Base-by-base conservation (phyloP, 139 green algal genomes). In the Zygnema cylindricum region DNA sequence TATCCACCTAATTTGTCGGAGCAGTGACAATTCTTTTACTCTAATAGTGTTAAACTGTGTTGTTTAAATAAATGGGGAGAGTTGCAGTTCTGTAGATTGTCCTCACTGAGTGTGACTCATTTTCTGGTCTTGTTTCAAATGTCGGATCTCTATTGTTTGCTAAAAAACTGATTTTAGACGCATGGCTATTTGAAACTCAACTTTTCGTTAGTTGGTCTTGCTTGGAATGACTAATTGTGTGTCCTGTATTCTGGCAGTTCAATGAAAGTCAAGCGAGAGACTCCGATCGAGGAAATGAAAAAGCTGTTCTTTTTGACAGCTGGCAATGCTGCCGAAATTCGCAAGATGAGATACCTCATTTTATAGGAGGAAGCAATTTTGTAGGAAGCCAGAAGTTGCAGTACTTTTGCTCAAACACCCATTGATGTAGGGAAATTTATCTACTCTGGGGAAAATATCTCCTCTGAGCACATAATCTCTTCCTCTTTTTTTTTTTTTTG, bases 241-340 rank as follows among this genome's bases (percentile, higher is more conserved):
- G 7, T 63, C 7, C 7, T 63, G 49, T 63, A 16, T 63, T 63
- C n/a, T n/a, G n/a, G n/a, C 49, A 63, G 49, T 63, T 63, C 16
- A 16, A 63, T 63, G 49, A 63, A 63, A 16, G 49, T 16, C 7
- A 63, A 63, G 49, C 49, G 49, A 63, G 49, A 43, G 71, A 54
- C 16, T 7, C 77, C 77, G 49, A 16, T n/a, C 7, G 77, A 25
- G 49, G 77, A 85, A 39, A 41, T 85, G 49, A 85, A 85, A 54
- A 40, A 54, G 33, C 42, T 85, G 7, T 85, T 85, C 77, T 85
- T 55, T 77, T 41, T 85, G 77, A 85, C 77, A 11, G 21, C 7
- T 16, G 77, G 77, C 3, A 85, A 85, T 77, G 77, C 54, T 32
- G 16, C 11, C 71, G 77, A 85, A 54, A 75, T 85, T 54, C 42